Evolutionary conservation across 192 early-diverging fungal genomes (phyloP).

Genomic region (Backusella psychrophila): DNA sequence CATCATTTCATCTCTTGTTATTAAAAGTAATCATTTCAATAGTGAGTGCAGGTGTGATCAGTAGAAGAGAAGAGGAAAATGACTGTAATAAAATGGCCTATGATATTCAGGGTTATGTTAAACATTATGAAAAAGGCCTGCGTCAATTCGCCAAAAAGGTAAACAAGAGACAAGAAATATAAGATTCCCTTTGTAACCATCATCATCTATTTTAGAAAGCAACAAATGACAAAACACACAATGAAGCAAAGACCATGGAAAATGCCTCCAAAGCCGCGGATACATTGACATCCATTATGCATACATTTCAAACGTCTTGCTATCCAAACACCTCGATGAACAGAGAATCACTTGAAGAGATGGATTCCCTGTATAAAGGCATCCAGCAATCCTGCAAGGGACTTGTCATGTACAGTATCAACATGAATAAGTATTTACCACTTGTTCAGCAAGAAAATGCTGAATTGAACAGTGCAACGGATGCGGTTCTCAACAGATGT

Average conservation of each 20-base stretch:
- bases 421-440: not conserved
- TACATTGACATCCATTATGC: not conserved
- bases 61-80: not conserved
- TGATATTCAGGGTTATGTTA: not conserved
- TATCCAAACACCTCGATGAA: not conserved
- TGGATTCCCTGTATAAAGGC: not conserved
- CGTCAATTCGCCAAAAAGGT: not conserved
- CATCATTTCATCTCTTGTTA: not conserved
- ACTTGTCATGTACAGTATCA: not conserved
- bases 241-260: not conserved
- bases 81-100: not conserved
- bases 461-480: not conserved
- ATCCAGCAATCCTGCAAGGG: not conserved
- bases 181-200: not conserved
- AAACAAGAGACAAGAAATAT: not conserved
- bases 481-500: not conserved
- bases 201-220: not conserved
- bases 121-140: not conserved
- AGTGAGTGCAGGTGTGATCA: not conserved
- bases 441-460: not conserved
- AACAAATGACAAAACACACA: not conserved
- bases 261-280: not conserved
- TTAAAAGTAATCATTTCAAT: not conserved
- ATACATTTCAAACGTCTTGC: not conserved
- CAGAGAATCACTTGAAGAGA: not conserved